Base-by-base conservation (phyloP, 805 yeast species). In the Kodamaea fukazawae region DNA sequence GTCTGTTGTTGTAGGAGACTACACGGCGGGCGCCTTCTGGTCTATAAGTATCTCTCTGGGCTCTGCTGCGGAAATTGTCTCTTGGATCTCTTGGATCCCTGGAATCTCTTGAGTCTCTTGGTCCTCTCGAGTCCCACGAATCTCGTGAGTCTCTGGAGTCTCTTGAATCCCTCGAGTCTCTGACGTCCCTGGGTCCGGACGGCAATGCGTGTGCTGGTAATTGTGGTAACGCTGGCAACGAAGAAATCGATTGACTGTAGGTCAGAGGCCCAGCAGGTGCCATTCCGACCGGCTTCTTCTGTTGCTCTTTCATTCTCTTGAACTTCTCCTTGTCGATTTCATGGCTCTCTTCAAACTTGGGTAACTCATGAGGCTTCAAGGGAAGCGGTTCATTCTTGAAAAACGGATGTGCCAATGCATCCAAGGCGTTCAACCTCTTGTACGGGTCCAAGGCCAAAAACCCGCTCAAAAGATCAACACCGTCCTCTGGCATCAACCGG, bases 311-410 rank as follows among this genome's bases (percentile, higher is more conserved):
- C 75, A 55, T 67, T 67, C 58, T 71, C 72, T 63, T 75, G 71
- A 64, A 69, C 47, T 78, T 69, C 46, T 78, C 78, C 34, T 78
- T 78, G 60, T 88, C 96, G 17, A 89, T 75, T 60, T 91, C 98
- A 58, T 93, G 97, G 45, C 95, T 79, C 47, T 90, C 95, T 48
- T 84, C 90, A 48, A 83, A 84, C 20, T 73, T 73, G 3, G 88
- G 84, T 16, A 89, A 63, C 13, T 74, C 76, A 5, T 54, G 53
- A 0, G 80, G 77, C 10, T 49, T 36, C 28, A 79, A 68, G 0
- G 96, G 88, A 15, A 74, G 47, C 0, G 97, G 97, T 0, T 73
- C 80, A 3, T 66, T 67, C 12, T 57, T 67, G 62, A 93, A 89
- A 64, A 81, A 93, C 1, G 63, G 67, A 49, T 87, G 89, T 11